Evolutionary conservation across 305 asterid genomes (phyloP), one percentile per base, ranked within the genome.

Genomic region (Vinca major): DNA sequence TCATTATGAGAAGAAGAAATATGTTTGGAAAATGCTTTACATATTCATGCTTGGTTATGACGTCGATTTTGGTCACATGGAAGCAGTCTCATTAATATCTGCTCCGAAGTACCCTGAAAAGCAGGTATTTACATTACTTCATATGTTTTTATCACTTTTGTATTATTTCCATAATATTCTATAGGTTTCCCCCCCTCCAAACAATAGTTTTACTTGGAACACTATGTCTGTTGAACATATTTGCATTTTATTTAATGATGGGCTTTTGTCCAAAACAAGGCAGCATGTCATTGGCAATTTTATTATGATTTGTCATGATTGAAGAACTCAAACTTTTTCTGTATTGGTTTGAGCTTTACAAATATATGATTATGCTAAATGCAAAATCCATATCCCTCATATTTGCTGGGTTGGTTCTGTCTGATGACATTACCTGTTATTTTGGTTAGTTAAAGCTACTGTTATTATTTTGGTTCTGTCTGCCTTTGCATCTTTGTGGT

Each of bases 51-150:
- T 94, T 65, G 99, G 99, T 65, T 94, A 94, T 81, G 99, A 94
- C 70, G 99, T 94, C 74, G 97, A 94, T 81, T 94, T 94, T 80
- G 99, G 99, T 71, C 99, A 94, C 82, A 91, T 91, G 99, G 99
- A 94, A 82, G 98, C 99, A 64, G 97, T 94, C 79, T 94, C 99
- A 71, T 80, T 94, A 77, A 86, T 94, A 76, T 94, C 99, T 70
- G 98, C 99, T 76, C 99, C 99, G 44, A 94, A 91, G 80, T 94
- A 94, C 78, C 98, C 99, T 70, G 99, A 94, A 83, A 94, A 94
- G 82, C 99, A 94, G 99, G 99, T 91, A 78, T 43, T 50, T 4
- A 41, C 49, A 19, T 74, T 70, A 57, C 4, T 45, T 48, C 49
- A 45, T 45, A 45, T 45, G 10, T 45, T 45, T n/a, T 3, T 41